These are phyloP conservation scores for Pythium myriotylum DNA, from an alignment of 352 stramenopile species.

Conservation along the genomic window DNA sequence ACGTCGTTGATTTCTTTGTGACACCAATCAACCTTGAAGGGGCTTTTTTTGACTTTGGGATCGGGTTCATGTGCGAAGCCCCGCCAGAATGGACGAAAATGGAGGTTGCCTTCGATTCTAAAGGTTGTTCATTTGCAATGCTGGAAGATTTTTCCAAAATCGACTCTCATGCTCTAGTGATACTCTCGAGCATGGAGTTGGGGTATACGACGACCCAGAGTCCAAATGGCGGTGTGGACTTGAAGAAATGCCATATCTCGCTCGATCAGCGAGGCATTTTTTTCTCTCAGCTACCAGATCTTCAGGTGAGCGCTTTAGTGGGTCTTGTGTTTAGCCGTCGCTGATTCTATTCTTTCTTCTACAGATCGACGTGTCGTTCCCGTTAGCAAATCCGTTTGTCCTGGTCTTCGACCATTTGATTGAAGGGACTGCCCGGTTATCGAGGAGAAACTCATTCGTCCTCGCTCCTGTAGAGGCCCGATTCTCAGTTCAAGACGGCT, in stretches of 20 bases:
- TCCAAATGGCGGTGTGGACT: constrained; percentile 49
- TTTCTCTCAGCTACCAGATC: constrained; percentile 83
- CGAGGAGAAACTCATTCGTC: constrained; percentile 77
- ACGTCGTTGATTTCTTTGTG: constrained; percentile 69
- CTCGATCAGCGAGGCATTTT: constrained; percentile 83
- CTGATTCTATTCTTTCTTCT: neutral
- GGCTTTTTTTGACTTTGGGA: constrained; percentile 58
- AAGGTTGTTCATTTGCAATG: constrained; percentile 74
- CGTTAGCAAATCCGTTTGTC: constrained; percentile 79
- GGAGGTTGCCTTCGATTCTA: constrained; percentile 70
- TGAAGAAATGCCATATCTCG: constrained; percentile 82
- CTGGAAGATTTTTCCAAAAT: constrained; percentile 79
- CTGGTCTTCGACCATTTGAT: constrained; percentile 85
- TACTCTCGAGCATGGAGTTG: constrained; percentile 69
- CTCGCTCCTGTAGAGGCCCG: constrained; percentile 80
- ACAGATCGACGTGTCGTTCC: constrained; percentile 85
- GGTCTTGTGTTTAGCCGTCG: neutral
- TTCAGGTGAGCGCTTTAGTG: constrained; percentile 47
- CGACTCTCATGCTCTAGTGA: constrained; percentile 73
- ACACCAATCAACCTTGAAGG: constrained; percentile 46
- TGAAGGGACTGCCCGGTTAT: constrained; percentile 51
- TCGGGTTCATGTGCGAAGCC: constrained; percentile 66
- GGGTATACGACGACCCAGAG: constrained; percentile 71
- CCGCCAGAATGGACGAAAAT: constrained; percentile 80
- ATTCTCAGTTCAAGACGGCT: constrained; percentile 86